These are phyloP conservation scores for Diplodia scrobiculata DNA, from an alignment of 2,329 filamentous ascomycete genomes.

Conservation along the genomic window DNA sequence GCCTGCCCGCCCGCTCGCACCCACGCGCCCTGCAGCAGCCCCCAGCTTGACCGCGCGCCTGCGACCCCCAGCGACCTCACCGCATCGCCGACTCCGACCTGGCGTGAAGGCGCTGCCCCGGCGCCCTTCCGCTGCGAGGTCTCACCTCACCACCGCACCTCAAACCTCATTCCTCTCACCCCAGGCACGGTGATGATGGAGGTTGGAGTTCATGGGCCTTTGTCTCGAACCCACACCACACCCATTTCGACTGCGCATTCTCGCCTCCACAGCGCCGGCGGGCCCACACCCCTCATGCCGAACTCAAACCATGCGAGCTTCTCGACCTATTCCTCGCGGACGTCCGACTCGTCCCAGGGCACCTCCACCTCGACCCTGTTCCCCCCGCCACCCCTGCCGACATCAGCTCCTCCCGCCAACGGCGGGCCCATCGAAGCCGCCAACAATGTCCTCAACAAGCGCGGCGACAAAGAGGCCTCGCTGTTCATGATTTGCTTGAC, in stretches of 20 bases:
- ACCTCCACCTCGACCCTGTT: slow-evolving; percentile 52
- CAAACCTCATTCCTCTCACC: slow-evolving; percentile 22
- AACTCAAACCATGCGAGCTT: slow-evolving; percentile 48
- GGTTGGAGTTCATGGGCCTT: slow-evolving; percentile 39
- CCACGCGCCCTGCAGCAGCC: slow-evolving; percentile 24
- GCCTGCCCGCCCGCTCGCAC: slow-evolving; percentile 23
- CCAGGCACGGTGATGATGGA: slow-evolving; percentile 37
- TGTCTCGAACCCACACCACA: slow-evolving; percentile 37
- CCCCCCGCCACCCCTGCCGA: slow-evolving; percentile 39
- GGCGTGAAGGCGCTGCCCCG: slow-evolving; percentile 29
- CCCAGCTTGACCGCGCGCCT: slow-evolving; percentile 21
- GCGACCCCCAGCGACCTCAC: slow-evolving; percentile 21
- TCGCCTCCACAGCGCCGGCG: slow-evolving; percentile 34
- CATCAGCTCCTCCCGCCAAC: slow-evolving; percentile 44
- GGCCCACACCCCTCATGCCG: slow-evolving; percentile 46
- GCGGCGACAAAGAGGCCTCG: slow-evolving; percentile 85
- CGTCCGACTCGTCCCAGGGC: slow-evolving; percentile 53
- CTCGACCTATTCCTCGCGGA: slow-evolving; percentile 53
- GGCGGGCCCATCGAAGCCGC: slow-evolving; percentile 72
- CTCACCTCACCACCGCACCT: slow-evolving; percentile 28
- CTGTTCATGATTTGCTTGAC: slow-evolving; percentile 94
- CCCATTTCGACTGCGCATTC: slow-evolving; percentile 31
- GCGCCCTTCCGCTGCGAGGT: slow-evolving; percentile 29
- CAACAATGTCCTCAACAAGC: slow-evolving; percentile 95
- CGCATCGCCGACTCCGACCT: slow-evolving; percentile 19